A percentile compares a stretch with the other conserved stretches of the same genome.
These are phyloP conservation scores for Plasmodium chabaudi DNA, from an alignment of 169 alveolate species.

Conservation along the genomic window DNA sequence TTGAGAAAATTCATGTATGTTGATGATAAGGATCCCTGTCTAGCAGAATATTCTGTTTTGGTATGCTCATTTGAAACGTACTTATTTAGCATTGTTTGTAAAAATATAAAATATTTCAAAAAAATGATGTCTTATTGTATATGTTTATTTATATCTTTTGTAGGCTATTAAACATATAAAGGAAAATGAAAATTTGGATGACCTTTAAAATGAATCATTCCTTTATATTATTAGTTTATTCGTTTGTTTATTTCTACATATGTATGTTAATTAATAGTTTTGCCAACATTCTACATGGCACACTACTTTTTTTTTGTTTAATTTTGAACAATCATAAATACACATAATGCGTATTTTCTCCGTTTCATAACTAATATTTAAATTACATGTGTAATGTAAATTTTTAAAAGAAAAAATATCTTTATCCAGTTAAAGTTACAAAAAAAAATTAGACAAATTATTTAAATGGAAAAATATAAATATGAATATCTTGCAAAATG, in stretches of 20 bases:
- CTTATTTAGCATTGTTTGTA: constrained; percentile 1
- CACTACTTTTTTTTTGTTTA: no score
- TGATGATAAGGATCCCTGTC: constrained; percentile 64
- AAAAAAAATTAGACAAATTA: no score
- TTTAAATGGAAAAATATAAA: no score
- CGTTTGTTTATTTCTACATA: neutral
- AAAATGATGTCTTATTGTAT: neutral
- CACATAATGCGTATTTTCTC: no score
- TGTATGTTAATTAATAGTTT: no score
- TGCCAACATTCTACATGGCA: no score
- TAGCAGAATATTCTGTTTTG: constrained; percentile 70
- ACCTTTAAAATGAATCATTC: constrained; percentile 8
- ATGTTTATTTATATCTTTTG: neutral
- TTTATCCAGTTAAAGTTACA: neutral
- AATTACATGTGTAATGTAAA: no score
- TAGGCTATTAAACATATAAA: constrained; percentile 76
- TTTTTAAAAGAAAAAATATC: neutral
- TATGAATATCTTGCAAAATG: no score
- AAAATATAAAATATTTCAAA: no score
- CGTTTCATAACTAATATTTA: no score
- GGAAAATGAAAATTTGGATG: constrained; percentile 75
- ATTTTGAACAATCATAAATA: no score
- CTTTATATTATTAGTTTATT: constrained; percentile 3
- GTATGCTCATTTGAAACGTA: constrained; percentile 15
- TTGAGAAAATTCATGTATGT: constrained; percentile 68